Evolutionary conservation across 2,329 filamentous ascomycete genomes (phyloP).

Genomic region (Raffaelea ambrosiae): DNA sequence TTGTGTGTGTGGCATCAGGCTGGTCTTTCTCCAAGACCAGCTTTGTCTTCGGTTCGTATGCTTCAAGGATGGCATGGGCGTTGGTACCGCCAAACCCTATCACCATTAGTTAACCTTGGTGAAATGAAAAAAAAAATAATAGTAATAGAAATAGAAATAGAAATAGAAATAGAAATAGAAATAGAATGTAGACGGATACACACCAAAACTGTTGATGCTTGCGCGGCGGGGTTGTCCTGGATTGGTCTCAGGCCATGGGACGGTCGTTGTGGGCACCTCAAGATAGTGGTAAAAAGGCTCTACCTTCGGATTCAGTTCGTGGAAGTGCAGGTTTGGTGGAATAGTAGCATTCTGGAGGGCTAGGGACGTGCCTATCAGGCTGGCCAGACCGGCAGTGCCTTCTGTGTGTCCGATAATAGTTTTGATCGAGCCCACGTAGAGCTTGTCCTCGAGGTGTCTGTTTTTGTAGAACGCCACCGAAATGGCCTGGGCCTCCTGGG

Average conservation of each 20-base stretch:
- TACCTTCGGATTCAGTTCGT: conserved; percentile 29
- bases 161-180: too few relatives aligned
- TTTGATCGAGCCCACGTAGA: conserved; percentile 32
- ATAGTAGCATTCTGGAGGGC: conserved; percentile 28
- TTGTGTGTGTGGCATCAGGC: conserved; percentile 1
- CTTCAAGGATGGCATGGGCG: conserved; percentile 31
- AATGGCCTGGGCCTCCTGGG: conserved; percentile 32
- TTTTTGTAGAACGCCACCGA: conserved; percentile 26
- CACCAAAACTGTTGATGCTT: conserved; percentile 33
- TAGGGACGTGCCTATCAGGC: conserved; percentile 34
- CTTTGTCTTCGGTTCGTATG: conserved; percentile 18
- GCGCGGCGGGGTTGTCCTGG: conserved; percentile 27
- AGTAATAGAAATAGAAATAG: too few relatives aligned
- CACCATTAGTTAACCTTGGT: too few relatives aligned
- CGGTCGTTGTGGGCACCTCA: conserved; percentile 21
- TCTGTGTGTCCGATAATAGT: conserved; percentile 38
- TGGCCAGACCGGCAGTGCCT: conserved; percentile 37
- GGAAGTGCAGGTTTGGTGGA: conserved; percentile 33
- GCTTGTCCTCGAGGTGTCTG: too few relatives aligned
- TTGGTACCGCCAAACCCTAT: conserved; percentile 32
- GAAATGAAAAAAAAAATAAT: background rate
- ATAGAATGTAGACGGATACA: too few relatives aligned
- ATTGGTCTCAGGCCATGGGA: conserved; percentile 23
- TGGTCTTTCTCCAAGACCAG: background rate
- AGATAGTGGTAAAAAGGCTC: conserved; percentile 23